Base-by-base conservation (phyloP, 2,329 filamentous ascomycete genomes). In the Stagonosporopsis vannaccii region DNA sequence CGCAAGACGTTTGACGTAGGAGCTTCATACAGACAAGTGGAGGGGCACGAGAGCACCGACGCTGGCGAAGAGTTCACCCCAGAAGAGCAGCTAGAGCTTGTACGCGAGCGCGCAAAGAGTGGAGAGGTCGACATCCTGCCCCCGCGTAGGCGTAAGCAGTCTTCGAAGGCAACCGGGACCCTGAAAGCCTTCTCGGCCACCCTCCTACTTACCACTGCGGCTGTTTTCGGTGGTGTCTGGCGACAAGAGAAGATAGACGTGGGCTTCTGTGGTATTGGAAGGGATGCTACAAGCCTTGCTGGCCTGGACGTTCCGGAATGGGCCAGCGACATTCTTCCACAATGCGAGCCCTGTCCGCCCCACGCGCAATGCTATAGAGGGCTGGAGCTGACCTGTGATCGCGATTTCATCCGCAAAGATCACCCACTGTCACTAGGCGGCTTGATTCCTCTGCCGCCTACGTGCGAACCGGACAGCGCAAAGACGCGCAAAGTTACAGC, bases 241-340 rank as follows among this genome's bases (percentile, higher is more conserved):
- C 84, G 94, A 44, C 91, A 97, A 72, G 95, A 99, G 77, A 98
- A 98, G 82, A 81, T 97, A n/a, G 90, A 91, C 15, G 91, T 98
- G 19, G 95, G 96, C 30, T 99, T 96, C 72, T 99, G 95, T 73
- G 92, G 93, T 12, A 85, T 96, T 49, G 95, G 80, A 4, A 59
- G 90, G 22, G 81, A 86, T 43, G 85, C 82, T 6, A 83, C 80
- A 62, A 82, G 81, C 19, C 70, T 88, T 49, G 80, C 83, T 11
- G 84, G 87, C 26, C 81, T 89, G 12, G 82, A 85, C 22, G 81
- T 97, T 17, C 93, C 94, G 3, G 87, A 91, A 42, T 90, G 87
- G 82, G 82, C 90, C 8, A 81, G 87, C 45, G 81, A 87, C 9
- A 77, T 93, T 5, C 82, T 92, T 26, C 94, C 94, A 12, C 84